Conservation (phyloP, 2,329 filamentous ascomycete species). For the Fusarium mexicanum region DNA sequence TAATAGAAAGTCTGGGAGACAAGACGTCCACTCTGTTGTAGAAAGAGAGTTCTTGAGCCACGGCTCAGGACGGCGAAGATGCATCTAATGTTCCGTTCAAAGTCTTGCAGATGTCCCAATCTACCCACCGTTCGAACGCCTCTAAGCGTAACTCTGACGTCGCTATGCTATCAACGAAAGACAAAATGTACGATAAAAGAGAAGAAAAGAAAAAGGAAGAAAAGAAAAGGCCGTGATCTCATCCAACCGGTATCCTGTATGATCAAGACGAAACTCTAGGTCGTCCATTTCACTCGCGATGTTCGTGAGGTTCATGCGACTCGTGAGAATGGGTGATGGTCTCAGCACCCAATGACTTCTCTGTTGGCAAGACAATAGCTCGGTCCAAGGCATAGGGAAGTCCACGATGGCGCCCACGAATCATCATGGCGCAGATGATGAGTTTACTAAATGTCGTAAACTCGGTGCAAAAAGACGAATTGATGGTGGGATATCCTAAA, state of each 20-base stretch:
- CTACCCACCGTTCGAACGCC: background rate
- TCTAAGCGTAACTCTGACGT: conserved; percentile 1
- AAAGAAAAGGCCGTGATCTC: background rate
- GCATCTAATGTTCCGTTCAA: background rate
- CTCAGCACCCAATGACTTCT: conserved; percentile 32
- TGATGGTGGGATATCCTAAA: conserved; percentile 46
- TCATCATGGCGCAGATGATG: conserved; percentile 52
- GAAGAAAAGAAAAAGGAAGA: background rate
- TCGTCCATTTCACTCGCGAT: conserved; percentile 14
- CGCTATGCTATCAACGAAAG: background rate
- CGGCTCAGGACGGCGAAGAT: background rate
- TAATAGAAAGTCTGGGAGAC: background rate
- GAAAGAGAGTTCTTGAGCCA: background rate
- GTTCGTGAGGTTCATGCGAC: conserved; percentile 18
- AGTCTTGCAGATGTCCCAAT: background rate
- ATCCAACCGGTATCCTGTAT: background rate
- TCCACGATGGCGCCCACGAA: conserved; percentile 50
- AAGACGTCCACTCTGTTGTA: background rate
- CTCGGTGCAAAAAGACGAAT: conserved; percentile 44
- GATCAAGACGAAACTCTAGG: background rate
- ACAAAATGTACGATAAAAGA: background rate
- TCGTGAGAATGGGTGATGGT: background rate
- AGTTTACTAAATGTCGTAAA: conserved; percentile 50
- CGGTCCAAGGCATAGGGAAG: conserved; percentile 49
- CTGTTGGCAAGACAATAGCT: conserved; percentile 47